Evolutionary conservation across 2,329 filamentous ascomycete genomes (phyloP).

Genomic region (Penicillium sp.): DNA sequence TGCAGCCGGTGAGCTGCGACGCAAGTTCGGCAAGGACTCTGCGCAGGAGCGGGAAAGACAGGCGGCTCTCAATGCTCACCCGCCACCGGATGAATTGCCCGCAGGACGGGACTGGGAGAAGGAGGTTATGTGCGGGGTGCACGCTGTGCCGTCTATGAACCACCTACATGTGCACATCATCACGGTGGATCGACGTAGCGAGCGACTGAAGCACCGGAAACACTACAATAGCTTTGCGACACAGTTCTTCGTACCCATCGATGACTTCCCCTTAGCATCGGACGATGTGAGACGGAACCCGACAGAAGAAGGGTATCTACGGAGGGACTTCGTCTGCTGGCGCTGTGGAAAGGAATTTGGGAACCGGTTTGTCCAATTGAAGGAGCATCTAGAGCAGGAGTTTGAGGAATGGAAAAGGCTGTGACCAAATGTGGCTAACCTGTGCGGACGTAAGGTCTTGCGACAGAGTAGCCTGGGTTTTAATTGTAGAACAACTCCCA

Average conservation of each 20-base stretch:
- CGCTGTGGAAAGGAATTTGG: conserved; percentile 72
- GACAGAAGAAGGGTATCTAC: conserved; percentile 57
- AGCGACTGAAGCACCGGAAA: conserved; percentile 70
- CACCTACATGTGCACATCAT: conserved; percentile 89
- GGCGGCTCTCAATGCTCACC: conserved; percentile 60
- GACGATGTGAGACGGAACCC: conserved; percentile 64
- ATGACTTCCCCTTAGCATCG: conserved; percentile 70
- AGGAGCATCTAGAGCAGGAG: conserved; percentile 71
- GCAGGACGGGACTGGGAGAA: conserved; percentile 71
- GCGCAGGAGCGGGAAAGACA: conserved; percentile 61
- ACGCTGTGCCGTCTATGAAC: conserved; percentile 86
- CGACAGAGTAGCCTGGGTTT: background rate
- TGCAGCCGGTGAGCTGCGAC: conserved; percentile 71
- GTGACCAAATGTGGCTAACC: conserved; percentile 37
- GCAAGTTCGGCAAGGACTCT: conserved; percentile 64
- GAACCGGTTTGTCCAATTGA: conserved; percentile 70
- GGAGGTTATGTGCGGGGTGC: conserved; percentile 75
- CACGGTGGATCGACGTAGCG: conserved; percentile 72
- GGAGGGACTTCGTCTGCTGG: conserved; percentile 74
- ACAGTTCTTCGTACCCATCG: conserved; percentile 73
- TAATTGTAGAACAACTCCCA: conserved; percentile 3
- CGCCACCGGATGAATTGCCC: conserved; percentile 55
- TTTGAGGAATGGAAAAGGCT: conserved; percentile 71
- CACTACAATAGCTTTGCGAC: conserved; percentile 94
- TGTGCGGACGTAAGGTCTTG: conserved; percentile 1